phyloP scores from a whole-genome alignment of 1,284 basidiomycete genomes.

The Pseudozyma hubeiensis region DNA sequence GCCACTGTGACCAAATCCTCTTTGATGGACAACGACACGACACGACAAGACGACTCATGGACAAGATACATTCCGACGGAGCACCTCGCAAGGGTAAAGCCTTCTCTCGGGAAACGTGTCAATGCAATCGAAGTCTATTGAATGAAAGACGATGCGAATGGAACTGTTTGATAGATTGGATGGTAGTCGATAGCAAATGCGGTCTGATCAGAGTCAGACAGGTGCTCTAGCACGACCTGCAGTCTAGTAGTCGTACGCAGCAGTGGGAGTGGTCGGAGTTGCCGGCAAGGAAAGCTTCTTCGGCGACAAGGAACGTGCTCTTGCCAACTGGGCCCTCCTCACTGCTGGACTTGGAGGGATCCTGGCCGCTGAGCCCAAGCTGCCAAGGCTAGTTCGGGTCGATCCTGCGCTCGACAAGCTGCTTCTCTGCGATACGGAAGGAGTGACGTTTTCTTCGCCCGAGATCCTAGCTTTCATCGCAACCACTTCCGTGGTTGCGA shows the following conservation, averaged over 20 bases:
- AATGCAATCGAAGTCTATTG: too few relatives aligned
- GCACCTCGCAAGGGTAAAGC: too few relatives aligned
- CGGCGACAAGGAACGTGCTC: slow-evolving; percentile 32
- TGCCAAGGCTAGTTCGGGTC: not conserved
- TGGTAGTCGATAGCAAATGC: too few relatives aligned
- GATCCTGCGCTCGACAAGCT: slow-evolving; percentile 7
- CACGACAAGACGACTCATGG: too few relatives aligned
- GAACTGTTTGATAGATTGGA: too few relatives aligned
- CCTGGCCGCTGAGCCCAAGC: not conserved
- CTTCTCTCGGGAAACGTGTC: too few relatives aligned
- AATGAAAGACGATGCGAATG: too few relatives aligned
- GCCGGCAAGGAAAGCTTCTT: slow-evolving; percentile 8
- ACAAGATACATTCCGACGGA: too few relatives aligned
- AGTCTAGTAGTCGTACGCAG: not conserved
- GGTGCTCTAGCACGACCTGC: not conserved
- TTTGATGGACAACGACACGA: too few relatives aligned
- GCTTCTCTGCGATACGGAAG: slow-evolving; percentile 1
- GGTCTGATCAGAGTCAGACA: not conserved
- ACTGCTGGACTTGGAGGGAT: slow-evolving; percentile 49
- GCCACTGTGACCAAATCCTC: too few relatives aligned
- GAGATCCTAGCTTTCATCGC: not conserved
- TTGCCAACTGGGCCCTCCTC: slow-evolving; percentile 38
- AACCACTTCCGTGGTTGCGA: not conserved
- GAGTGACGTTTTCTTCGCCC: not conserved
- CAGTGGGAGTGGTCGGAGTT: not conserved